Evolutionary conservation across 2,329 filamentous ascomycete genomes (phyloP).

Genomic region (Fusarium buxicola): DNA sequence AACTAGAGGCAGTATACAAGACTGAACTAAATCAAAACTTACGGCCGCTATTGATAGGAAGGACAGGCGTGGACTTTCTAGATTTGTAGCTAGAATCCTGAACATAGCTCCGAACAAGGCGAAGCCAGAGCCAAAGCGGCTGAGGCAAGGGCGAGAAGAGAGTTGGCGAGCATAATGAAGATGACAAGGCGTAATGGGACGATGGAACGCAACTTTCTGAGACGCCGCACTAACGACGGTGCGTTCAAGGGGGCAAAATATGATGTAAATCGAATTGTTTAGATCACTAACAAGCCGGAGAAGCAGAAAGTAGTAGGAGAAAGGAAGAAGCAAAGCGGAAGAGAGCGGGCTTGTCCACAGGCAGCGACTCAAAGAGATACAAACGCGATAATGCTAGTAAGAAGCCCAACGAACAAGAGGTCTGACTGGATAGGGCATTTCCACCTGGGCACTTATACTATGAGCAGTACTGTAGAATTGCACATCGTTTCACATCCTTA

Average conservation of each 20-base stretch:
- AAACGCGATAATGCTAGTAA: slow-evolving; percentile 46
- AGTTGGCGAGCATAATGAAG: slow-evolving; percentile 50
- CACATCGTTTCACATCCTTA: too few relatives aligned
- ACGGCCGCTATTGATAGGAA: slow-evolving; percentile 56
- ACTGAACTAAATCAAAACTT: slow-evolving; percentile 44
- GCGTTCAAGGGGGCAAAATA: slow-evolving; percentile 23
- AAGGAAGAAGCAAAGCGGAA: slow-evolving; percentile 22
- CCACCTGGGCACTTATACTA: slow-evolving; percentile 46
- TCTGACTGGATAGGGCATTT: slow-evolving; percentile 36
- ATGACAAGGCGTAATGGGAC: too few relatives aligned
- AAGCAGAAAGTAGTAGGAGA: too few relatives aligned
- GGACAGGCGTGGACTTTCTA: slow-evolving; percentile 37
- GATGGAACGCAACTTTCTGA: slow-evolving; percentile 26
- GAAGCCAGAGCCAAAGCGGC: slow-evolving; percentile 50
- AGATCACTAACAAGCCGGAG: too few relatives aligned
- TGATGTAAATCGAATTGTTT: slow-evolving; percentile 36
- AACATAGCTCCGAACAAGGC: slow-evolving; percentile 37
- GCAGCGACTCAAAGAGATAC: slow-evolving; percentile 34
- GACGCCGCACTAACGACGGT: slow-evolving; percentile 19
- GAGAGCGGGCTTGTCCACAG: slow-evolving; percentile 31
- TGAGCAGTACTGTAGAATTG: too few relatives aligned
- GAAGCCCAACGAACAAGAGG: slow-evolving; percentile 40
- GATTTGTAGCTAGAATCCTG: slow-evolving; percentile 33
- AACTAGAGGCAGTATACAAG: neutral
- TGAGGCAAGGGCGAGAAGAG: slow-evolving; percentile 49